These are phyloP conservation scores for Novakomyces olei DNA, from an alignment of 805 yeast species.

Conservation along the genomic window DNA sequence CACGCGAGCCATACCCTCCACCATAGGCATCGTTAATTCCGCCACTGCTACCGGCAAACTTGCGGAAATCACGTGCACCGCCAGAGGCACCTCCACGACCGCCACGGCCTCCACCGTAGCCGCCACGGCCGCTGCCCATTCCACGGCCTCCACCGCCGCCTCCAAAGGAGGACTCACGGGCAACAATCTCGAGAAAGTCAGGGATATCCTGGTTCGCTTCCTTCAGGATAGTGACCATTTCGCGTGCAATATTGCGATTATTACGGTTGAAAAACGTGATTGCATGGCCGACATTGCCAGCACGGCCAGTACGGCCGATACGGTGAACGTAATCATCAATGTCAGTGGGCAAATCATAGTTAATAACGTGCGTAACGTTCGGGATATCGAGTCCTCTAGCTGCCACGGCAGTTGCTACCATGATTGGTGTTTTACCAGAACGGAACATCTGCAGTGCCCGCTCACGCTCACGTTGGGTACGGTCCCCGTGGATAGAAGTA, in stretches of 20 bases:
- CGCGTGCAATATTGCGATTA: conserved; percentile 73
- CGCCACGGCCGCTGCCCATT: conserved; percentile 20
- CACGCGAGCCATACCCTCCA: conserved; percentile 14
- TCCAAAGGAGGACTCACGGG: conserved; percentile 34
- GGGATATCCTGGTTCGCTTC: conserved; percentile 99
- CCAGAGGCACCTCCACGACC: conserved; percentile 16
- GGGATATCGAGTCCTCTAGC: conserved; percentile 99
- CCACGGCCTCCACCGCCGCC: conserved; percentile 35
- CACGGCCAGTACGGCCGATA: conserved; percentile 99
- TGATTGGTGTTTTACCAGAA: conserved; percentile 72
- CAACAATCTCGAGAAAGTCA: conserved; percentile 53
- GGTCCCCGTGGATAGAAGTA: conserved; percentile 97
- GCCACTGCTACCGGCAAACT: conserved; percentile 6
- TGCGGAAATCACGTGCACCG: conserved; percentile 8
- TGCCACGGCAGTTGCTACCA: conserved; percentile 98
- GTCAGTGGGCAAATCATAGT: conserved; percentile 90
- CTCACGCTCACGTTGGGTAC: conserved; percentile 95
- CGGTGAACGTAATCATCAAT: conserved; percentile 98
- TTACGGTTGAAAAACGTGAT: conserved; percentile 96
- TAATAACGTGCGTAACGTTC: conserved; percentile 91
- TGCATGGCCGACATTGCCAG: conserved; percentile 97
- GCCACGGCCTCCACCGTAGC: conserved; percentile 19
- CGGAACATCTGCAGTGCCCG: conserved; percentile 88
- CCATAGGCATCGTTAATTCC: conserved; percentile 14
- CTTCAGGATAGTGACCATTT: conserved; percentile 58